Percentiles rank a stretch among this genome's conserved stretches.
Evolutionary conservation across 352 stramenopile genomes (phyloP).

Genomic region (Globisporangium paddicum): DNA sequence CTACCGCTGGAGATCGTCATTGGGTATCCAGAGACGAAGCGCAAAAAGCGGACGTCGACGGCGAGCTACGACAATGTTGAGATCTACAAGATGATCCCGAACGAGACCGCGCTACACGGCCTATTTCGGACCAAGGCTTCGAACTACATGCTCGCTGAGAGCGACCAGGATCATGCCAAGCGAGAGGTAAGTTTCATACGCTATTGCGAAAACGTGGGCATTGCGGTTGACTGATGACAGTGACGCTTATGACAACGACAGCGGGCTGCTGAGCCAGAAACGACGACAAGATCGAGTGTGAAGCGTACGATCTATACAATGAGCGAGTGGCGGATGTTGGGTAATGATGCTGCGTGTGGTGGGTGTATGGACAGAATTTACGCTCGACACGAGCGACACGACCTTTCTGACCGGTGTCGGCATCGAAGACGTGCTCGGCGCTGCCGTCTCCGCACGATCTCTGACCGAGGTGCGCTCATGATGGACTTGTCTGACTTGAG

Average conservation of each 20-base stretch:
- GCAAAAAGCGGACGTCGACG: constrained; percentile 40
- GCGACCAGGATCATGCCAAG: constrained; percentile 23
- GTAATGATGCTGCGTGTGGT: background rate
- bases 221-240: background rate
- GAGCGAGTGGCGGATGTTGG: background rate
- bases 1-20: constrained; percentile 34
- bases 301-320: constrained; percentile 11
- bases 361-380: constrained; percentile 2
- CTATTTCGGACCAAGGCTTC: constrained; percentile 50
- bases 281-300: background rate
- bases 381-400: constrained; percentile 50
- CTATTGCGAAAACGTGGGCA: background rate
- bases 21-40: constrained; percentile 65
- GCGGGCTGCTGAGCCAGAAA: constrained; percentile 3
- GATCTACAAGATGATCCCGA: constrained; percentile 82
- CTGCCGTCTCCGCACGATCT: constrained; percentile 9
- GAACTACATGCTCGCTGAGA: constrained; percentile 30
- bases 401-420: constrained; percentile 74
- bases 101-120: constrained; percentile 44
- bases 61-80: constrained; percentile 67
- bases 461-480: constrained; percentile 23
- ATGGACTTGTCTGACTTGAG: background rate
- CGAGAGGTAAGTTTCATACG: constrained; percentile 15
- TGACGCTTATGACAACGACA: background rate
- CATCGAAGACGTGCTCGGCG: constrained; percentile 53